Evolutionary conservation across 192 early-diverging fungal genomes (phyloP).

Genomic region (Podila verticillata): DNA sequence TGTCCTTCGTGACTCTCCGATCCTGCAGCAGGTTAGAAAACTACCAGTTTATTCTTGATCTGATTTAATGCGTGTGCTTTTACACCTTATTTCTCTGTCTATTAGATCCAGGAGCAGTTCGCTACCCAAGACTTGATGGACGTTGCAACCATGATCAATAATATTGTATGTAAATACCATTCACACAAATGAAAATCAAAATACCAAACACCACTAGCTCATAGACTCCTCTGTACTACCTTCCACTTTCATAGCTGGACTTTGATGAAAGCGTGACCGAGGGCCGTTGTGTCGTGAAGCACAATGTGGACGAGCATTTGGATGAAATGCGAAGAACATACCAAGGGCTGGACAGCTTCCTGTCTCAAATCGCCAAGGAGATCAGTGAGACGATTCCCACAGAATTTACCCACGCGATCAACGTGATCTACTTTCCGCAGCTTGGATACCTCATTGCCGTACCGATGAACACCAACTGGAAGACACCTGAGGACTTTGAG

Average conservation of each 20-base stretch:
- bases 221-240: not conserved
- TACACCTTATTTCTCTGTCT: not conserved
- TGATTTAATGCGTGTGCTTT: not conserved
- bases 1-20: not conserved
- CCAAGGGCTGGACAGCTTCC: constrained; percentile 69
- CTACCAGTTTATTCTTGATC: not conserved
- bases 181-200: no score
- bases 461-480: constrained; percentile 62
- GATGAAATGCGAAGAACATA: constrained; percentile 76
- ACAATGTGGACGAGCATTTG: constrained; percentile 63
- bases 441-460: constrained; percentile 81
- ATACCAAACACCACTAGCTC: no score
- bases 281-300: constrained; percentile 66
- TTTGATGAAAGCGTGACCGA: constrained; percentile 75
- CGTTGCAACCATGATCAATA: constrained; percentile 66
- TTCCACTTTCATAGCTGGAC: constrained; percentile 61
- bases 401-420: constrained; percentile 61
- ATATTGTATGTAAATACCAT: constrained; percentile 49
- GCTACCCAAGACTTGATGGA: constrained; percentile 51
- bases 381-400: constrained; percentile 63
- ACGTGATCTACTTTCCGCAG: constrained; percentile 85
- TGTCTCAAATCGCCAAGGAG: constrained; percentile 68
- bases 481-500: constrained; percentile 51
- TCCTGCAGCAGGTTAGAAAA: not conserved
- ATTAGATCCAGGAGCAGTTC: constrained; percentile 51